These are phyloP conservation scores for Suillus brevipes DNA, from an alignment of 768 basidiomycete genomes.

Conservation along the genomic window DNA sequence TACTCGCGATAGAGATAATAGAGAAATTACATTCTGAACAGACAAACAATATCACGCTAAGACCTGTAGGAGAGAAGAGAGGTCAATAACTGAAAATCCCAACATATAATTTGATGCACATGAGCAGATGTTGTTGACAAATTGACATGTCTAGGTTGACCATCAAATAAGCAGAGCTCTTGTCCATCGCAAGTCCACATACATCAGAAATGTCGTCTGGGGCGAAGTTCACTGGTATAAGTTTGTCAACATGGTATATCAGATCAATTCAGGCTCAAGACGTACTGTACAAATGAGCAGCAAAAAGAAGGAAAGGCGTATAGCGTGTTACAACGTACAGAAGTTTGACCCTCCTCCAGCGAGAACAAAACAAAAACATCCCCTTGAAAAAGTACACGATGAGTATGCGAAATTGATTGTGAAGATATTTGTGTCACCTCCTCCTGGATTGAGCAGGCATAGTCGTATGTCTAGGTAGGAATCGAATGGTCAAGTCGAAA, in stretches of 20 bases:
- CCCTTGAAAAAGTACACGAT: not conserved
- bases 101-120: not conserved
- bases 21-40: slow-evolving; percentile 5
- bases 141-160: slow-evolving; percentile 6
- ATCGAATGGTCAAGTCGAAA: not conserved
- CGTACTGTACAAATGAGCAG: slow-evolving; percentile 4
- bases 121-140: slow-evolving; percentile 7
- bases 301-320: slow-evolving; percentile 7
- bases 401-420: not conserved
- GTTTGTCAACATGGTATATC: not conserved
- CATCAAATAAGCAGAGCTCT: not conserved
- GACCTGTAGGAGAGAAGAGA: not conserved
- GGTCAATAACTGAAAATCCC: not conserved
- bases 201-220: not conserved
- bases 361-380: slow-evolving; percentile 3
- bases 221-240: slow-evolving; percentile 2
- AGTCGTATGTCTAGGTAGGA: slow-evolving; percentile 5
- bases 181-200: not conserved
- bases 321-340: slow-evolving; percentile 10
- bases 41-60: not conserved
- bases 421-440: not conserved
- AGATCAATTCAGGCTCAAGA: not conserved
- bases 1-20: not conserved
- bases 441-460: not conserved
- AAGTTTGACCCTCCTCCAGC: slow-evolving; percentile 4